phyloP scores from a whole-genome alignment of 192 early-diverging fungal genomes.

The Gonapodya prolifera region DNA sequence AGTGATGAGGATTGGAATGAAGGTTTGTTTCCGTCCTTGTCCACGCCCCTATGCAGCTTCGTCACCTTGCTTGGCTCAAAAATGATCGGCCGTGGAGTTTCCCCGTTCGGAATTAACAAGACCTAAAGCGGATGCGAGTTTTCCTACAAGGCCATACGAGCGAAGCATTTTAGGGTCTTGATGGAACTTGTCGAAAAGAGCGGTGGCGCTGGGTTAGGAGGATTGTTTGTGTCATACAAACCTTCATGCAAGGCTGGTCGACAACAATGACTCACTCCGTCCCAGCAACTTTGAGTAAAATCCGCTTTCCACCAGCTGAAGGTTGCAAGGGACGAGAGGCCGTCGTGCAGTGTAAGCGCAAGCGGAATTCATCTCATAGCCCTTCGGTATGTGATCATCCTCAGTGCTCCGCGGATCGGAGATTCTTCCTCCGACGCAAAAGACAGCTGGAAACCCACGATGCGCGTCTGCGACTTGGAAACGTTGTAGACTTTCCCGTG shows the following conservation, averaged over 20 bases:
- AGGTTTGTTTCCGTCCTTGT: background rate
- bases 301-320: no score
- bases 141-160: background rate
- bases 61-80: background rate
- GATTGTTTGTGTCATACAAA: no score
- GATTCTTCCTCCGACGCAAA: no score
- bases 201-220: background rate
- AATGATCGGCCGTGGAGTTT: background rate
- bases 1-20: no score
- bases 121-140: background rate
- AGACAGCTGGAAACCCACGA: no score
- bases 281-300: background rate
- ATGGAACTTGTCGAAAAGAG: background rate
- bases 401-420: no score
- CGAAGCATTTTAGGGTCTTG: background rate
- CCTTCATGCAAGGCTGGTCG: background rate
- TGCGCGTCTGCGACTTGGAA: conserved; percentile 26
- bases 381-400: no score
- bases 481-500: conserved; percentile 38
- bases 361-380: no score
- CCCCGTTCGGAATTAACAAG: no score
- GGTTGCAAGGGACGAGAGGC: no score
- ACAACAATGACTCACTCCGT: background rate
- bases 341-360: no score
- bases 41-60: background rate